phyloP scores from a whole-genome alignment of 1,139 yeast genomes.

The Debaryomyces coudertii region DNA sequence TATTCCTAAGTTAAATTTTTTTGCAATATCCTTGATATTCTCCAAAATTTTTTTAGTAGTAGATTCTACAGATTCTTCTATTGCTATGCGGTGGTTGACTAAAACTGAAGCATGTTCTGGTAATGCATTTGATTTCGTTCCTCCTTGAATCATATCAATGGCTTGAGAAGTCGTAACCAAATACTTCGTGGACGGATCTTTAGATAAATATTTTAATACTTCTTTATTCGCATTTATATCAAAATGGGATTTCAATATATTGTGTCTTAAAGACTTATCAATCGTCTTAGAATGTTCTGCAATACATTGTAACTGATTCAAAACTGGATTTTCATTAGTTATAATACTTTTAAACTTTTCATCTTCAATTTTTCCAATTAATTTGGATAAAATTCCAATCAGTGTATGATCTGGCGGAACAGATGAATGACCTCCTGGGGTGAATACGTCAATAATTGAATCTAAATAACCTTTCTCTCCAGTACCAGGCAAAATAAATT shows the following conservation, averaged over 20 bases:
- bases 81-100: slow-evolving; percentile 62
- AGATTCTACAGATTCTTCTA: slow-evolving; percentile 49
- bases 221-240: slow-evolving; percentile 44
- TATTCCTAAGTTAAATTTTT: slow-evolving; percentile 50
- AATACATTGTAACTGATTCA: slow-evolving; percentile 43
- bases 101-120: slow-evolving; percentile 65
- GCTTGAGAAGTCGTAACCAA: slow-evolving; percentile 68
- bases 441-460: slow-evolving; percentile 37
- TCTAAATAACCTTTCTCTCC: slow-evolving; percentile 53
- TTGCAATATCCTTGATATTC: slow-evolving; percentile 45
- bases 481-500: slow-evolving; percentile 58
- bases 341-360: slow-evolving; percentile 37
- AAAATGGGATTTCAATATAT: slow-evolving; percentile 45
- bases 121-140: slow-evolving; percentile 70
- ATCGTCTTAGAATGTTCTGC: slow-evolving; percentile 43
- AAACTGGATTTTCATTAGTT: slow-evolving; percentile 45
- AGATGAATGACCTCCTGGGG: slow-evolving; percentile 55
- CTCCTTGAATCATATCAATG: slow-evolving; percentile 69
- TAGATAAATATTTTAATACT: slow-evolving; percentile 38
- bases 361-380: slow-evolving; percentile 42
- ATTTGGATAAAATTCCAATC: slow-evolving; percentile 48
- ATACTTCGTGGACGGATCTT: slow-evolving; percentile 33
- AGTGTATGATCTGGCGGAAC: slow-evolving; percentile 52
- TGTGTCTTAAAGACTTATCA: slow-evolving; percentile 32
- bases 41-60: slow-evolving; percentile 42